Conservation (phyloP, 2,329 filamentous ascomycete genomes). For the Lasiodiplodia sp. region DNA sequence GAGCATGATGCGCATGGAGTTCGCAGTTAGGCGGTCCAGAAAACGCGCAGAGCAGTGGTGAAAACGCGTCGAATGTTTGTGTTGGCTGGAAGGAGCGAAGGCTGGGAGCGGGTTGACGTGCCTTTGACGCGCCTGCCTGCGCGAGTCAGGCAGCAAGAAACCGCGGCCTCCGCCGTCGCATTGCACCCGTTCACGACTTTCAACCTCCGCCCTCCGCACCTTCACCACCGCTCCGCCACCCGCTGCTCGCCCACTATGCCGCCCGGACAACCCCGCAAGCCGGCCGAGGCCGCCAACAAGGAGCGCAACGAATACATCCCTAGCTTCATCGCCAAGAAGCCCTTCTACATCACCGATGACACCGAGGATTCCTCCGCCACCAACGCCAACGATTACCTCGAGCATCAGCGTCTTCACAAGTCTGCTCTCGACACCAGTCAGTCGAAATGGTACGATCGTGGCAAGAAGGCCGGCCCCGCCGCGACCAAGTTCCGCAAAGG, state of each 20-base stretch:
- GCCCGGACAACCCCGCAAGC: constrained; percentile 57
- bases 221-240: constrained; percentile 4
- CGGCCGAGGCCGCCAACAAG: constrained; percentile 67
- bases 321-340: constrained; percentile 95
- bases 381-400: constrained; percentile 84
- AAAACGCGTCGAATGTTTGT: constrained; percentile 13
- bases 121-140: constrained; percentile 21
- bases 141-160: constrained; percentile 19
- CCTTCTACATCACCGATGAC: constrained; percentile 90
- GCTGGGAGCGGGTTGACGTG: constrained; percentile 21
- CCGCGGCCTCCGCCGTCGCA: constrained; percentile 1
- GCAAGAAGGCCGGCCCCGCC: constrained; percentile 81
- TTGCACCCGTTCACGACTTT: constrained; percentile 8
- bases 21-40: background rate
- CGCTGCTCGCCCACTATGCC: constrained; percentile 48
- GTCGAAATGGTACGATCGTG: constrained; percentile 92
- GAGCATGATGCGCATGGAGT: constrained; percentile 10
- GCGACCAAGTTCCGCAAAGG: constrained; percentile 98
- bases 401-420: constrained; percentile 89
- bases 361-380: constrained; percentile 69
- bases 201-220: constrained; percentile 15
- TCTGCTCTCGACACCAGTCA: constrained; percentile 60
- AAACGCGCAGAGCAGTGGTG: background rate
- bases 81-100: constrained; percentile 18
- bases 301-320: constrained; percentile 99